Conservation (phyloP, 2,329 filamentous ascomycete genomes). For the Dactylonectria macrodidyma region DNA sequence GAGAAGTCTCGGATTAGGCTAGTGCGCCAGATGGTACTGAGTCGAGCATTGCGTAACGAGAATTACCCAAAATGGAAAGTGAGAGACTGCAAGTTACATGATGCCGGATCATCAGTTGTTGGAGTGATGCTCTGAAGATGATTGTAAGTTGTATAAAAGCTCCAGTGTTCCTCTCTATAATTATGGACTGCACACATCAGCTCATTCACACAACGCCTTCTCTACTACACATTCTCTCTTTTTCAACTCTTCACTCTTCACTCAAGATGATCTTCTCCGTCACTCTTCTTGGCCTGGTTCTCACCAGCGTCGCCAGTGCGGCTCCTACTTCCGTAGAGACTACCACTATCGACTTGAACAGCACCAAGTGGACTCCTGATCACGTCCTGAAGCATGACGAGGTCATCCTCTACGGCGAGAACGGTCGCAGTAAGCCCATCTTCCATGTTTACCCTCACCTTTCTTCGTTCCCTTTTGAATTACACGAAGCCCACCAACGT, state of each 20-base stretch:
- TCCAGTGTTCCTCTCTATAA: neutral
- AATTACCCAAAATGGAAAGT: neutral
- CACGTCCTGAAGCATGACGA: slow-evolving; percentile 33
- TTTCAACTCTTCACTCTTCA: neutral
- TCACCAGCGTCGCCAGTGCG: slow-evolving; percentile 18
- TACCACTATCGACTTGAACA: slow-evolving; percentile 26
- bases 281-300: slow-evolving; percentile 14
- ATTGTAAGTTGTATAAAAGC: neutral
- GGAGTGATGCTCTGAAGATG: neutral
- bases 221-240: neutral
- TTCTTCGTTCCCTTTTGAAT: neutral
- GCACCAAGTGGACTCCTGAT: slow-evolving; percentile 32
- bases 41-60: neutral
- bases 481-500: neutral
- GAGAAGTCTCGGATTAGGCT: neutral
- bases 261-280: slow-evolving; percentile 18
- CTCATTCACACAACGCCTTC: neutral
- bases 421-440: slow-evolving; percentile 17
- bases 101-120: neutral
- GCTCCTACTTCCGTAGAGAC: slow-evolving; percentile 21
- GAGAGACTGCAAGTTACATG: neutral
- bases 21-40: neutral
- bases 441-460: neutral
- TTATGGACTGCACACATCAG: neutral
- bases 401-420: slow-evolving; percentile 35